Evolutionary conservation across 2,329 filamentous ascomycete species (phyloP), one percentile per base, ranked within the genome.

Genomic region (Arthrinium puccinioides): DNA sequence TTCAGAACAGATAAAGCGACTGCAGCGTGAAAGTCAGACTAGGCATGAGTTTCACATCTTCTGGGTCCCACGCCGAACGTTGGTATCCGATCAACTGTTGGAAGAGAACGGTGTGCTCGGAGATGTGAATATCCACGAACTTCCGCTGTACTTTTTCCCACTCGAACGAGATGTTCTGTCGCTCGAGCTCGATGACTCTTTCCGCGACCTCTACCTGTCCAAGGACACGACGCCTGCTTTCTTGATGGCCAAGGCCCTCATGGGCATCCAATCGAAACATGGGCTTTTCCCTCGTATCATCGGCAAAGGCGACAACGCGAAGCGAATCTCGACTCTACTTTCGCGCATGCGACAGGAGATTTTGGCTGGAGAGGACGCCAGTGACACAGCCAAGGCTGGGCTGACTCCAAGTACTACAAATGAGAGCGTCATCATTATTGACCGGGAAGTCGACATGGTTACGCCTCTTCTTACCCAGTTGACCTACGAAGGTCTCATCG

Each of bases 1-100:
- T 52, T 36, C 55, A 96, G 90, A 86, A 50, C 88, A 97, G 67
- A 88, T 97, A 51, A 90, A 89, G 60, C 82, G 86, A 43, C 71
- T 97, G 41, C 87, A 90, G 52, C 84, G 83, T 54, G 87, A 92
- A 60, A 89, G 84, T 56, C 84, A 87, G 53, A 86, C 82, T 32
- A 86, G 88, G 48, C 92, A 98, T 74, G 90, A 98, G 52, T 95
- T 97, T 57, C 90, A 89, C 45, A 84, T 98, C 50, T 90, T 96
- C 57, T 97, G 92, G 86, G 85, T 94, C 28, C 90, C 94, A 6
- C 80, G 92, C 40, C 84, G 92, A 44, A 97, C 92, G 4, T 70
- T 94, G 38, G 83, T 97, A 38, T 92, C 87, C 49, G 88, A 97
- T 58, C 82, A 88, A 56, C 76, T 97, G 33, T 72, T 98, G 26